Evolutionary conservation across 2,329 filamentous ascomycete species (phyloP).

Genomic region (Paracoccidioides brasiliensis): DNA sequence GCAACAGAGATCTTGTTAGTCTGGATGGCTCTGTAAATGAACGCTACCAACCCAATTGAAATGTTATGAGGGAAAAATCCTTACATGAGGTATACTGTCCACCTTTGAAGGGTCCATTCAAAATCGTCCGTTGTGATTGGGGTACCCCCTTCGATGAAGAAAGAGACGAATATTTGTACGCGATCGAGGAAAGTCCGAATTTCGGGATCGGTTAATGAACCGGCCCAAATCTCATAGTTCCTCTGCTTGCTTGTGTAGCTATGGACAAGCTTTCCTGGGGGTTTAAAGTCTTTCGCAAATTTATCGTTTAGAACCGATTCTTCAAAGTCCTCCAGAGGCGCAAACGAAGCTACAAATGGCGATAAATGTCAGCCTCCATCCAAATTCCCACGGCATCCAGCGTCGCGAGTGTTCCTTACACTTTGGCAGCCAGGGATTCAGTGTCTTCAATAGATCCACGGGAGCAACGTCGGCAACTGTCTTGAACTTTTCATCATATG

Average conservation of each 20-base stretch:
- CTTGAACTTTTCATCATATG: constrained; percentile 58
- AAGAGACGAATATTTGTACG: constrained; percentile 66
- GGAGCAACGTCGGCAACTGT: constrained; percentile 55
- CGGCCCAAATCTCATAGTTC: constrained; percentile 74
- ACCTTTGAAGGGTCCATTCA: constrained; percentile 63
- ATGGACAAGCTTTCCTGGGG: constrained; percentile 61
- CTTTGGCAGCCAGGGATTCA: constrained; percentile 55
- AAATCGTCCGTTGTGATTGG: constrained; percentile 58
- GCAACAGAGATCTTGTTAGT: constrained; percentile 11
- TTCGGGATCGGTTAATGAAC: constrained; percentile 54
- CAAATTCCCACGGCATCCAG: neutral
- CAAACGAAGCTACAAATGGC: constrained; percentile 49
- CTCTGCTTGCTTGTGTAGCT: constrained; percentile 49
- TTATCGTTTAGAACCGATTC: constrained; percentile 38
- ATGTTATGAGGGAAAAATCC: constrained; percentile 5
- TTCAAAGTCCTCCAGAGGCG: constrained; percentile 49
- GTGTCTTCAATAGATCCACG: constrained; percentile 51
- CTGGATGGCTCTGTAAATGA: neutral
- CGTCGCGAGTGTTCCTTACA: constrained; percentile 33
- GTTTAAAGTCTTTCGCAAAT: constrained; percentile 42
- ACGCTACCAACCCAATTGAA: constrained; percentile 7
- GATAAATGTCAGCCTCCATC: neutral
- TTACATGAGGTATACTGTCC: constrained; percentile 85
- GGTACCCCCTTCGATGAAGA: constrained; percentile 90
- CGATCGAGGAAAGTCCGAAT: constrained; percentile 63